phyloP scores from a whole-genome alignment of 441 rosid species.

The Euphorbia schlechtendalii region DNA sequence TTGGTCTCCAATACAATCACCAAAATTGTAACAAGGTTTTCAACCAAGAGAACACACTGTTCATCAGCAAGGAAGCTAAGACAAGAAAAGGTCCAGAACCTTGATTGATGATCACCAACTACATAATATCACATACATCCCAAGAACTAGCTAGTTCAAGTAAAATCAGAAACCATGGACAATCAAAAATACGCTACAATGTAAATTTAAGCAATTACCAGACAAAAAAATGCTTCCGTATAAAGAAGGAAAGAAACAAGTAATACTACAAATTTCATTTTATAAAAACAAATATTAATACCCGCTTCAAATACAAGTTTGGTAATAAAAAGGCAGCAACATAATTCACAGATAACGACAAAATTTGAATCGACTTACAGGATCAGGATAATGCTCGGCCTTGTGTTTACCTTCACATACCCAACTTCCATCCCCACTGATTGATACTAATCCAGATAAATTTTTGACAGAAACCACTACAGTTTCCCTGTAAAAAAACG shows the following conservation, averaged over 20 bases:
- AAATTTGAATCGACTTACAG: conserved; percentile 39
- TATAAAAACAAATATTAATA: background rate
- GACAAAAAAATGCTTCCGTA: background rate
- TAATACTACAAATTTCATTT: background rate
- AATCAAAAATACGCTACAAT: background rate
- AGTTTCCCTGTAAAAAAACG: conserved; percentile 42
- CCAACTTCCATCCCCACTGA: conserved; percentile 78
- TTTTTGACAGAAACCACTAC: conserved; percentile 71
- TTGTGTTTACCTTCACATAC: conserved; percentile 51
- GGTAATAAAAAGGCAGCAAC: background rate
- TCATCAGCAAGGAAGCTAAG: background rate
- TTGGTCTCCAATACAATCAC: conserved; percentile 3
- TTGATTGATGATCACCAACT: background rate
- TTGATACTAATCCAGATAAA: conserved; percentile 58
- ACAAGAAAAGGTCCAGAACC: background rate
- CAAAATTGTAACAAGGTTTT: background rate
- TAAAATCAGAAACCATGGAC: background rate
- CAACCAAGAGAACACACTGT: background rate
- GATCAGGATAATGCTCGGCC: conserved; percentile 46
- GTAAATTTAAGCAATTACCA: background rate
- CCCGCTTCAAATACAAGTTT: background rate
- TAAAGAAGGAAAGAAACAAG: background rate
- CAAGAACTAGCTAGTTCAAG: background rate
- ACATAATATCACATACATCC: background rate
- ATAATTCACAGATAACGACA: background rate